These are phyloP conservation scores for Persicaria maculosa DNA, from an alignment of 148 eudicot species.

Conservation along the genomic window DNA sequence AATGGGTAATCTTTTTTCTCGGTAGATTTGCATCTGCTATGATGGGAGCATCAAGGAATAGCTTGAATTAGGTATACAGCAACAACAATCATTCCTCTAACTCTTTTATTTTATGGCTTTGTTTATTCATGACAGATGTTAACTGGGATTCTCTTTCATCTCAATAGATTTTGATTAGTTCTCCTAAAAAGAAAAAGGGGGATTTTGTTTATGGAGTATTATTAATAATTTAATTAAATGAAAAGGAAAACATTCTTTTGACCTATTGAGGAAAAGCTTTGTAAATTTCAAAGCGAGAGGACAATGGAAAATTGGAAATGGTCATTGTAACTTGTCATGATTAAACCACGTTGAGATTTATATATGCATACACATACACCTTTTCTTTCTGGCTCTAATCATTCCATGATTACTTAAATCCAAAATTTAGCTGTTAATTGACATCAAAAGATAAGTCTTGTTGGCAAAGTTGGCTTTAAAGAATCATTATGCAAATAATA, in stretches of 20 bases:
- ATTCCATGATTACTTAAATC: conserved; percentile 8
- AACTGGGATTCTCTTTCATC: neutral
- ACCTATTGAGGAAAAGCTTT: neutral
- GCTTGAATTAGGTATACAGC: neutral
- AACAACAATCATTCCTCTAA: neutral
- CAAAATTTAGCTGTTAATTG: conserved; percentile 9
- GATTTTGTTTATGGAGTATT: too few relatives aligned
- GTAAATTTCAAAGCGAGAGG: neutral
- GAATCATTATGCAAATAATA: neutral
- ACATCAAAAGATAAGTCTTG: neutral
- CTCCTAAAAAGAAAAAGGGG: too few relatives aligned
- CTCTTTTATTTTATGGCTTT: neutral
- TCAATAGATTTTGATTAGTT: neutral
- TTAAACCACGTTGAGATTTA: neutral
- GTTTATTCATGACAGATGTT: neutral
- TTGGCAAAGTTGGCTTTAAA: neutral
- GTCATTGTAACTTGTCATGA: conserved; percentile 9
- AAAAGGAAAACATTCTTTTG: neutral
- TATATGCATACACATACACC: neutral
- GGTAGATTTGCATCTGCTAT: neutral
- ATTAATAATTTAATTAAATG: neutral
- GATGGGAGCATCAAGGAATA: neutral
- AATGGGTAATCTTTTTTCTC: neutral
- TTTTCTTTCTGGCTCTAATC: neutral
- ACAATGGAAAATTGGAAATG: conserved; percentile 11